Evolutionary conservation across 129 eudicot species (phyloP).

Genomic region (Arctium lappa): DNA sequence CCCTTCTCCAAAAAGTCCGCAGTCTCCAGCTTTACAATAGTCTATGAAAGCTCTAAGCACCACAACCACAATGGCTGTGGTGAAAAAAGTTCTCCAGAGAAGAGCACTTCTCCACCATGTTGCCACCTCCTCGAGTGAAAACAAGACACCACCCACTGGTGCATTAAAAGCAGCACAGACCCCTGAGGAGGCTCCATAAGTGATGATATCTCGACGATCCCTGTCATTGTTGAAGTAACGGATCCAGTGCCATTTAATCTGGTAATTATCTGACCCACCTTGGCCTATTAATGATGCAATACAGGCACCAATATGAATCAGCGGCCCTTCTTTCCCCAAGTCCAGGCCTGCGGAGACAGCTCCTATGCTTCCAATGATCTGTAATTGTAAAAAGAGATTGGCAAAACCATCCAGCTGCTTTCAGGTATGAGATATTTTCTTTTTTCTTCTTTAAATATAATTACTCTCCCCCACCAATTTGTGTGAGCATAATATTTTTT

Average conservation of each 20-base stretch:
- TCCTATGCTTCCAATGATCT: slow-evolving; percentile 93
- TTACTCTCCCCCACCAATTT: neutral
- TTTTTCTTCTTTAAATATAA: neutral
- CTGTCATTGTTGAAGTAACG: slow-evolving; percentile 87
- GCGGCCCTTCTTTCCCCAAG: slow-evolving; percentile 95
- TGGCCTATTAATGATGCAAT: slow-evolving; percentile 88
- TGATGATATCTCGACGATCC: slow-evolving; percentile 86
- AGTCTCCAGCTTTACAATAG: slow-evolving; percentile 63
- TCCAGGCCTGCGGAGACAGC: slow-evolving; percentile 91
- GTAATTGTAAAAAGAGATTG: slow-evolving; percentile 19
- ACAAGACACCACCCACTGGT: slow-evolving; percentile 95
- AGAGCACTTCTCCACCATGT: slow-evolving; percentile 99
- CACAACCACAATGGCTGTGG: slow-evolving; percentile 90
- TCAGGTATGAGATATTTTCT: neutral
- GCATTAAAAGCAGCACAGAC: slow-evolving; percentile 91
- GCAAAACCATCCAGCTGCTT: slow-evolving; percentile 15
- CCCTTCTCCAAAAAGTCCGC: slow-evolving; percentile 93
- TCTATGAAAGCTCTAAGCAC: slow-evolving; percentile 80
- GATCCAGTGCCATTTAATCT: slow-evolving; percentile 67
- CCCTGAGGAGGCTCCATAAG: slow-evolving; percentile 87
- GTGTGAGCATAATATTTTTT: neutral
- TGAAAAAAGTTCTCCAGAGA: slow-evolving; percentile 90
- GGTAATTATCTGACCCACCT: slow-evolving; percentile 79
- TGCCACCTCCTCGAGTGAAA: slow-evolving; percentile 90
- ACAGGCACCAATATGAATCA: slow-evolving; percentile 86